phyloP scores from a whole-genome alignment of 306 rosid species.

The Abrus pulchellus region DNA sequence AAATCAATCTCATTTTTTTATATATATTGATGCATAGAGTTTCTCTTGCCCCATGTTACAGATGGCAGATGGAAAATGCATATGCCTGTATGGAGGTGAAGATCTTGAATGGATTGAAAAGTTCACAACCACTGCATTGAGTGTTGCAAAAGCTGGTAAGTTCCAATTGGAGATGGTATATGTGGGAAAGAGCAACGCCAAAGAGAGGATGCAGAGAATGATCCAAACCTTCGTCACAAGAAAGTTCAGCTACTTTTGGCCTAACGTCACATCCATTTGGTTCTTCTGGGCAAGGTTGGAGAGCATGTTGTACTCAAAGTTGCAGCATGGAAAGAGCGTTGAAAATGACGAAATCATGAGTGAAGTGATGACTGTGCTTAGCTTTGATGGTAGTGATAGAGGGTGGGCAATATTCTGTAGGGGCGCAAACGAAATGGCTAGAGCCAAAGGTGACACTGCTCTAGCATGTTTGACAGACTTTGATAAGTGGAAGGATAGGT shows the following conservation, averaged over 20 bases:
- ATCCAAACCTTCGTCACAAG: constrained; percentile 45
- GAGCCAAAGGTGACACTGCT: constrained; percentile 74
- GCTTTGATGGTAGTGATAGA: constrained; percentile 80
- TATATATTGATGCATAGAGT: not conserved
- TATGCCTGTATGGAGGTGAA: constrained; percentile 86
- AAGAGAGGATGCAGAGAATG: constrained; percentile 60
- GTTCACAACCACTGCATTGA: constrained; percentile 61
- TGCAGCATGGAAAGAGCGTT: constrained; percentile 55
- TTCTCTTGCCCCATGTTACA: constrained; percentile 37
- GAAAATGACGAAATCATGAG: constrained; percentile 71
- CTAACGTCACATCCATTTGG: constrained; percentile 65
- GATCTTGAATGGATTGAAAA: constrained; percentile 77
- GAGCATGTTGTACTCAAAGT: constrained; percentile 85
- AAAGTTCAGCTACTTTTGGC: constrained; percentile 65
- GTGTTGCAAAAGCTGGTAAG: constrained; percentile 55
- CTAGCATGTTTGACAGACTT: constrained; percentile 50
- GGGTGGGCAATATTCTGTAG: constrained; percentile 81
- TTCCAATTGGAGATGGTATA: constrained; percentile 68
- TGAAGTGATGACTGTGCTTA: constrained; percentile 79
- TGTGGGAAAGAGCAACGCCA: constrained; percentile 80
- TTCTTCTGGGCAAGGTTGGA: constrained; percentile 90
- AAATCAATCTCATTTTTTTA: not conserved
- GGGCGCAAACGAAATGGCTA: constrained; percentile 63
- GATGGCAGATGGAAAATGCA: constrained; percentile 59
- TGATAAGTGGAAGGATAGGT: constrained; percentile 55